Base-by-base conservation (phyloP, 176 grass and related monocot species). In the Musa troglodytarum region DNA sequence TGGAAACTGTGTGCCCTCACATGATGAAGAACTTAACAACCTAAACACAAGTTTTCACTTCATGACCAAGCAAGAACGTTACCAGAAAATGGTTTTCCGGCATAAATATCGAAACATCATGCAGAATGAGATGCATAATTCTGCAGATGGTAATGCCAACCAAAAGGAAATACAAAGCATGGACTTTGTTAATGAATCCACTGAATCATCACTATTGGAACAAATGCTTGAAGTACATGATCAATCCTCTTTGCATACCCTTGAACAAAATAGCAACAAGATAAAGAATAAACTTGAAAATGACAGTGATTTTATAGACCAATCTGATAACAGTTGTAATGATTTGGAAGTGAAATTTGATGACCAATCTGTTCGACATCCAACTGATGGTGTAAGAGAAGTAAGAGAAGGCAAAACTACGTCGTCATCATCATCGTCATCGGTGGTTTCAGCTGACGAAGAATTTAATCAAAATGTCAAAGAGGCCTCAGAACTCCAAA, bases 381-480 rank as follows among this genome's bases (percentile, higher is more conserved):
- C 59, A 77, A 65, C 25, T n/a, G 9, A 24, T 66, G 49, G 59
- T 74, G 12, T 43, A 15, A 53, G 49, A 14, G 59, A 77, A 26
- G 12, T 43, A 15, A 53, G 52, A 14, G 59, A 77, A 26, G 68
- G 54, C 17, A 49, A 51, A 25, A 13, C 9, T 70, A n/a, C 19
- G n/a, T 70, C 43, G 9, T 70, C 49, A 5, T 70, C 11, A 20
- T 55, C 25, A 19, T 54, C 76, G n/a, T 26, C 63, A 52, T 54
- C 80, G 10, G 29, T 52, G 8, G 56, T 71, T 84, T 88, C 76
- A 50, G 72, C 81, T 71, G 71, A 65, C 62, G 80, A 85, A n/a
- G 84, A 91, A 20, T 98, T 93, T 69, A 81, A 80, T 83, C 82
- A 34, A 55, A 83, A 85, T 23, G 1, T 93, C n/a, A 86, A 89